Evolutionary conservation across 306 rosid genomes (phyloP), one percentile per base, ranked within the genome.

Genomic region (Gynostemma pentaphyllum): DNA sequence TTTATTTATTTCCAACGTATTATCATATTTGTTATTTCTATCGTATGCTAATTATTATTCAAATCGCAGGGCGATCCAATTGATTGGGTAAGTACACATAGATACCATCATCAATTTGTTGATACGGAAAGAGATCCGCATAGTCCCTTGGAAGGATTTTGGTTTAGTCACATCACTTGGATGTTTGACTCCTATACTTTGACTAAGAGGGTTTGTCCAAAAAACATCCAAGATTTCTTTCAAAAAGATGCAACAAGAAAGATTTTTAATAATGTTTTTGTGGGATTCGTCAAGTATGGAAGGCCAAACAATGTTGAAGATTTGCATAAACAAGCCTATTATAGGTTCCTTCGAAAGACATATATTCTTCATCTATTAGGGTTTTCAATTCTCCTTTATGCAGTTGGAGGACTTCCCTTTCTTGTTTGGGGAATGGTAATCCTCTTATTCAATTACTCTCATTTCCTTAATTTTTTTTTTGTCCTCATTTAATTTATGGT

Each of bases 81-180:
- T 52, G 96, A 91, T 47, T 91, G 96, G 96, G 97, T 91, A 39
- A 87, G 96, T 75, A 83, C 89, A 21, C 97, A 91, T 68, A 87
- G 97, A 64, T 87, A 83, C 76, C 97, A 91, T 28, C 97, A 91
- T 79, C 96, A 85, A 53, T 91, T 85, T 49, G 85, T 85, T 68
- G 97, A 87, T 76, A 79, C 96, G 32, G 95, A 85, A 29, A 83
- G 78, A 79, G 97, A 91, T 59, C 97, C 97, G 51, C 96, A 91
- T 72, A 91, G 89, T 75, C 97, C 97, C 11, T 47, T 18, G 12
- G 92, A 83, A 78, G 97, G 97, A 29, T 85, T 91, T 72, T 91
- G 95, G 95, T 87, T 72, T 54, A 85, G 97, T 45, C 97, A 91
- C 67, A 80, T 85, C 69, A 78, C 81, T 67, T 91, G 96, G 97